Percentiles rank a stretch among this genome's conserved stretches.
Evolutionary conservation across 768 basidiomycete species (phyloP).

Genomic region (Pleurotus ostreatus): DNA sequence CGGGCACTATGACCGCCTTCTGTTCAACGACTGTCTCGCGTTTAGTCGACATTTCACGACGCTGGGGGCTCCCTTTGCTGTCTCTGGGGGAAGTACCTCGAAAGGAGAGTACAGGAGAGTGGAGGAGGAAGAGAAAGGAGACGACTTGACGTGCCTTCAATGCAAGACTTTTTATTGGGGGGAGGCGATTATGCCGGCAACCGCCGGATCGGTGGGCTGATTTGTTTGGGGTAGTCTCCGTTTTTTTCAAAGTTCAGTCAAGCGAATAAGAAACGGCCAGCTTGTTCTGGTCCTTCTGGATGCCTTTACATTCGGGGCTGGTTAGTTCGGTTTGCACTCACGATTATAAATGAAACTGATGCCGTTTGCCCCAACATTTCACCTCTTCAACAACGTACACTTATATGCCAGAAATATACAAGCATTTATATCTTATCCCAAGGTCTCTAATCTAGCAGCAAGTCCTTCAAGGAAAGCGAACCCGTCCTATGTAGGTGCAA

Average conservation of each 20-base stretch:
- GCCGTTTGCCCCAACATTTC: not conserved
- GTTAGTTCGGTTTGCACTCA: no score
- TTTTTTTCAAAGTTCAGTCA: not conserved
- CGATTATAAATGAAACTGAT: not conserved
- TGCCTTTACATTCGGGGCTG: no score
- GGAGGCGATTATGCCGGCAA: not conserved
- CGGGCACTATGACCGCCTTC: slow-evolving; percentile 65
- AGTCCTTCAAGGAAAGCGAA: slow-evolving; percentile 65
- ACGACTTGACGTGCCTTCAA: not conserved
- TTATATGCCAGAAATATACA: not conserved
- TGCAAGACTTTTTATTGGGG: slow-evolving; percentile 5
- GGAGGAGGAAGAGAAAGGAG: slow-evolving; percentile 7
- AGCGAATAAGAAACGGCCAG: slow-evolving; percentile 8
- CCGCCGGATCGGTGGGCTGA: not conserved
- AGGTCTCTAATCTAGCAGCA: slow-evolving; percentile 43
- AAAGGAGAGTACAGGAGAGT: slow-evolving; percentile 8
- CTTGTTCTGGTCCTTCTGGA: no score
- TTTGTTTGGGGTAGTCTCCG: not conserved
- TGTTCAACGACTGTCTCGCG: slow-evolving; percentile 45
- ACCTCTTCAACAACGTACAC: not conserved
- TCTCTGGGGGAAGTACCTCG: not conserved
- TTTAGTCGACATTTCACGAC: slow-evolving; percentile 14
- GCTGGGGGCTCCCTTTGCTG: slow-evolving; percentile 10
- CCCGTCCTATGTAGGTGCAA: slow-evolving; percentile 43
- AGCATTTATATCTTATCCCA: slow-evolving; percentile 25